Conservation (phyloP, 2,329 filamentous ascomycete species). For the Aureobasidium sp. region DNA sequence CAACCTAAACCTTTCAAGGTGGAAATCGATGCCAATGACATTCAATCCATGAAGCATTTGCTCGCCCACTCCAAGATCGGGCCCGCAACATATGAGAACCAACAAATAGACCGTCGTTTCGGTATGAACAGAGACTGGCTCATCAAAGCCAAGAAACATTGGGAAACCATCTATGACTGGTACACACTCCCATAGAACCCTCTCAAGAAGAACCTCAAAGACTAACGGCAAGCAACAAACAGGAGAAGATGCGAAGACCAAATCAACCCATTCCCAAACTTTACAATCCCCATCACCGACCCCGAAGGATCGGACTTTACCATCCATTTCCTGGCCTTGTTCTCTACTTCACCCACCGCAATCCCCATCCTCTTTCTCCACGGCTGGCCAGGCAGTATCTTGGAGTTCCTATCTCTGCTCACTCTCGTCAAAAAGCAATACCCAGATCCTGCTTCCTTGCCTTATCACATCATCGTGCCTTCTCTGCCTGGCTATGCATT, state of each 20-base stretch:
- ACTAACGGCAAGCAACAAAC: background rate
- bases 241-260: constrained; percentile 31
- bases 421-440: constrained; percentile 41
- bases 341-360: constrained; percentile 42
- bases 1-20: constrained; percentile 36
- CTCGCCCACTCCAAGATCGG: constrained; percentile 42
- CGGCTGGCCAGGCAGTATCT: constrained; percentile 46
- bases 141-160: constrained; percentile 28
- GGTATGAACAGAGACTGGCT: constrained; percentile 44
- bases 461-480: constrained; percentile 51
- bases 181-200: background rate
- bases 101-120: constrained; percentile 33
- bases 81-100: constrained; percentile 43
- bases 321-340: constrained; percentile 49
- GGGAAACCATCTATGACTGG: constrained; percentile 30
- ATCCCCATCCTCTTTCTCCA: constrained; percentile 46
- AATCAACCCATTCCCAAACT: constrained; percentile 46
- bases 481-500: constrained; percentile 48
- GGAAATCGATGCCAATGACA: constrained; percentile 34
- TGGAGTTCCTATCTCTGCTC: constrained; percentile 49
- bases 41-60: constrained; percentile 40
- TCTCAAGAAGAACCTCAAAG: too few species aligned
- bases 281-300: constrained; percentile 36
- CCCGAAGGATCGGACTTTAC: constrained; percentile 29
- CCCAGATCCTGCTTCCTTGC: constrained; percentile 38